Evolutionary conservation across 495 filamentous ascomycete species (phyloP).

Genomic region (Penicillium manginii): DNA sequence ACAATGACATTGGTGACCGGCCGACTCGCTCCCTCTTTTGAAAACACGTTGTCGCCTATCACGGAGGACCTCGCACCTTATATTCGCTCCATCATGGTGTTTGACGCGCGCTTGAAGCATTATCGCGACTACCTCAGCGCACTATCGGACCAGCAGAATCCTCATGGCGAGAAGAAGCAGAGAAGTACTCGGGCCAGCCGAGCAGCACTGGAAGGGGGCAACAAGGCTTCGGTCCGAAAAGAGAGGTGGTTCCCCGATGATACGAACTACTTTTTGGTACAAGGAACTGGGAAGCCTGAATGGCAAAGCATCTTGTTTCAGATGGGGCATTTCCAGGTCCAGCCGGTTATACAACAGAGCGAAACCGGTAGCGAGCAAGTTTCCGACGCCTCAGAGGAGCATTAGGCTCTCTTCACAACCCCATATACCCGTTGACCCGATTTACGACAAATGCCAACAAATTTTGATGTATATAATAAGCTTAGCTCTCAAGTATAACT

Average conservation of each 20-base stretch:
- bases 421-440: neutral
- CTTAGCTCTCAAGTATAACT: neutral
- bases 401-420: neutral
- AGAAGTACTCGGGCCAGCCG: conserved; percentile 79
- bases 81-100: conserved; percentile 75
- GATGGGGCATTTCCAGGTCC: conserved; percentile 39
- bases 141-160: conserved; percentile 56
- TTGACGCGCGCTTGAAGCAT: conserved; percentile 70
- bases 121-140: conserved; percentile 65
- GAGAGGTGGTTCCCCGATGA: conserved; percentile 80
- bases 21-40: conserved; percentile 65
- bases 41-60: conserved; percentile 65
- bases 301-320: conserved; percentile 60
- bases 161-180: conserved; percentile 59
- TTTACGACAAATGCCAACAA: neutral
- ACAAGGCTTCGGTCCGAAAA: conserved; percentile 68
- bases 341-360: conserved; percentile 13
- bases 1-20: conserved; percentile 29
- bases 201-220: conserved; percentile 81
- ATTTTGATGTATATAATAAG: neutral
- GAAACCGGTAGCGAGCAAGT: neutral
- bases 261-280: conserved; percentile 63
- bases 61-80: conserved; percentile 82
- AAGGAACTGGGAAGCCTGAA: conserved; percentile 65
- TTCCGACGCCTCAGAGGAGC: neutral